Conservation (phyloP, 2,329 filamentous ascomycete species). For the Septoria petroselini region DNA sequence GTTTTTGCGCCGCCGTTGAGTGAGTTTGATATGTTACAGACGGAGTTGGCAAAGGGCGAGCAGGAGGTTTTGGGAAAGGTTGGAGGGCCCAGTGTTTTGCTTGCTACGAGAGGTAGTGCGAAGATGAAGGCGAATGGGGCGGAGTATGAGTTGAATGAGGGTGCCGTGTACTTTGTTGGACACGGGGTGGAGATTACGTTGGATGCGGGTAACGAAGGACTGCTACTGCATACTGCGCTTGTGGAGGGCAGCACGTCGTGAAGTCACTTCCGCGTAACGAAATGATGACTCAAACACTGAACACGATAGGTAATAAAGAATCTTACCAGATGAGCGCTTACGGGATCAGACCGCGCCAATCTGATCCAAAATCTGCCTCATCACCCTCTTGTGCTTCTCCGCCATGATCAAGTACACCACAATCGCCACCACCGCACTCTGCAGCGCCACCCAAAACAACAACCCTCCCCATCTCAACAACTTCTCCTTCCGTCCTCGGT, state of each 20-base stretch:
- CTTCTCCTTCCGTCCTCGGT: not conserved
- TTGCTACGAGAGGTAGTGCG: conserved; percentile 60
- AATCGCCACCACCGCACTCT: not conserved
- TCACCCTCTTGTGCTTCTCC: conserved; percentile 4
- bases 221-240: conserved; percentile 52
- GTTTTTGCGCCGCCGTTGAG: conserved; percentile 65
- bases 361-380: conserved; percentile 8
- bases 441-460: conserved; percentile 1
- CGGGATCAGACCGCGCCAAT: not conserved
- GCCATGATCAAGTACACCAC: conserved; percentile 6
- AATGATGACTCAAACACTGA: no score
- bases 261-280: no score
- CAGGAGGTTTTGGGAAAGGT: conserved; percentile 56
- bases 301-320: no score
- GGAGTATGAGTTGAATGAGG: conserved; percentile 56
- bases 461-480: not conserved
- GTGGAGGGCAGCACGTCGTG: conserved; percentile 36
- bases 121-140: conserved; percentile 54
- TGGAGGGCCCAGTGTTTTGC: conserved; percentile 61
- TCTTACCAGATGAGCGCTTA: no score
- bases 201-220: conserved; percentile 37
- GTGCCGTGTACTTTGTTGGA: conserved; percentile 65
- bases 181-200: conserved; percentile 53
- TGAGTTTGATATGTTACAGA: conserved; percentile 68
- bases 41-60: conserved; percentile 56